Evolutionary conservation across 2,329 filamentous ascomycete genomes (phyloP), one percentile per base, ranked within the genome.

Genomic region (Aureobasidium sp.): DNA sequence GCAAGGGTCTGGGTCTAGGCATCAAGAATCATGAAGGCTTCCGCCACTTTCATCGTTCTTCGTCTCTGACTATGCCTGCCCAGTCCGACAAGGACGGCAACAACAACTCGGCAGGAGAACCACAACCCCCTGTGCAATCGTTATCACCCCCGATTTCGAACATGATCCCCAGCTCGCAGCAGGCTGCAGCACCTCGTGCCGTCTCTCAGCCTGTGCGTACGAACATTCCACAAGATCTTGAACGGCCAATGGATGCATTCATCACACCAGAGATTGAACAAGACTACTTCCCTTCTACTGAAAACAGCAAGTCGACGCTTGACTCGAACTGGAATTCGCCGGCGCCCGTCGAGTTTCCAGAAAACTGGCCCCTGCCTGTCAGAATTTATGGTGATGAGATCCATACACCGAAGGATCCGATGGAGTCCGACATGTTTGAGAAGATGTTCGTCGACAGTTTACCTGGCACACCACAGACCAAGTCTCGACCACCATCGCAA

Each of bases 401-500:
- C 13, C 59, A 54, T 10, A 67, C 64, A 21, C 67, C 67, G 1
- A 63, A 58, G 9, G 47, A 62, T 9, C 61, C 69, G 6, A 63
- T 73, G 34, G 66, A 65, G 32, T 69, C 68, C 8, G 68, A 73
- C 61, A 64, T 59, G 10, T 74, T 73, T 42, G 68, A 74, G 32
- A 66, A 65, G 27, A 67, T 69, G 59, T 73, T 73, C 57, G 67
- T 74, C 9, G 64, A 69, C 34, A 70, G 66, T 53, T 55, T 73
- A 10, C 71, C 69, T 1, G 55, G 61, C 7, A 65, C 62, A 16
- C 64, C 64, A 15, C 44, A 52, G 32, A 16, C 32, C 13, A 45
- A 54, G 16, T 42, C 60, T 49, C 60, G 44, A 21, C 36, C 50
- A 29, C 49, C 39, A 42, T 62, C 60, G 13, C 41, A 48, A 11